Evolutionary conservation across 768 basidiomycete genomes (phyloP).

Genomic region (Rhizopogon roseolus): DNA sequence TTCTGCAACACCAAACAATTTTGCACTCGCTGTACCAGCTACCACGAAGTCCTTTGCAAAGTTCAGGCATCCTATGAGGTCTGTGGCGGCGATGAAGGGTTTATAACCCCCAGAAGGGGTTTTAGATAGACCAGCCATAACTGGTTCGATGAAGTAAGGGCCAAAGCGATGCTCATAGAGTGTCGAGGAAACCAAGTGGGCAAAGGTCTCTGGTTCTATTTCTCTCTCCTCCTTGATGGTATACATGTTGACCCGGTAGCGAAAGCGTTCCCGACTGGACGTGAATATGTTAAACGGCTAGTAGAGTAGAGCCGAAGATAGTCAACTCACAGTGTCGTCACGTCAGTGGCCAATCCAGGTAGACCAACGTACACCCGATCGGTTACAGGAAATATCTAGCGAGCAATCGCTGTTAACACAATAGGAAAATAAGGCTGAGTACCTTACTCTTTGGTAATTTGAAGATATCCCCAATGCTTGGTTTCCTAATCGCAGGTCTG

Average conservation of each 20-base stretch:
- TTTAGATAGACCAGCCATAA: slow-evolving; percentile 86
- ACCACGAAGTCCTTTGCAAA: slow-evolving; percentile 97
- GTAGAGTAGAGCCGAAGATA: background rate
- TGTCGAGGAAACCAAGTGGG: slow-evolving; percentile 91
- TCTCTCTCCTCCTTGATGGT: slow-evolving; percentile 98
- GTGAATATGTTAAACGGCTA: slow-evolving; percentile 3
- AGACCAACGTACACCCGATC: slow-evolving; percentile 91
- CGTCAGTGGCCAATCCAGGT: slow-evolving; percentile 90
- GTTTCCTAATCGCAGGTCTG: slow-evolving; percentile 87
- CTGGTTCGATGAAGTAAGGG: slow-evolving; percentile 95
- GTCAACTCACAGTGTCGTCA: slow-evolving; percentile 73
- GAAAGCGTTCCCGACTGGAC: slow-evolving; percentile 78
- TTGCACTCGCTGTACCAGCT: slow-evolving; percentile 86
- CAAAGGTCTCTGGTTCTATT: slow-evolving; percentile 94
- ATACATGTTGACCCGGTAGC: slow-evolving; percentile 97
- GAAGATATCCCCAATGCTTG: slow-evolving; percentile 82
- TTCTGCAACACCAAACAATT: slow-evolving; percentile 96
- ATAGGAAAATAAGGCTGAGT: background rate
- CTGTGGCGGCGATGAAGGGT: slow-evolving; percentile 94
- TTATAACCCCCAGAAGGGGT: slow-evolving; percentile 66
- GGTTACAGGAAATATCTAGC: slow-evolving; percentile 90
- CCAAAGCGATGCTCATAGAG: slow-evolving; percentile 95
- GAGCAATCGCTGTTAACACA: slow-evolving; percentile 11
- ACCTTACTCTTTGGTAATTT: slow-evolving; percentile 88
- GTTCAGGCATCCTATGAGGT: slow-evolving; percentile 90